A percentile compares a stretch with the other conserved stretches of the same genome.
Conservation (phyloP, 2,329 filamentous ascomycete species). For the Helotiales sp. region DNA sequence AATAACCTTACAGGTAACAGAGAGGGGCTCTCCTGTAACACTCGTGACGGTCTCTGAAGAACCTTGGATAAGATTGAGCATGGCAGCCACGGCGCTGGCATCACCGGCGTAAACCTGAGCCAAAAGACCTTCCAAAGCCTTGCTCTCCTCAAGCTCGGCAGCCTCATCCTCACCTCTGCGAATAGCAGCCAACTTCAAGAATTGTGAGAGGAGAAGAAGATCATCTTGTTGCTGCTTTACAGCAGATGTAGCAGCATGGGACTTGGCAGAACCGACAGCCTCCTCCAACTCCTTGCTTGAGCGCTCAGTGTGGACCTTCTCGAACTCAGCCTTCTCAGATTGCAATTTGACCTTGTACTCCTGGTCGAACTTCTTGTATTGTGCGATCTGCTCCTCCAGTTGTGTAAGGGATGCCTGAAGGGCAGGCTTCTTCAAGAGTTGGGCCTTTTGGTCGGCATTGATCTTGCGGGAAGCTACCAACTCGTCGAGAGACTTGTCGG, state of each 20-base stretch:
- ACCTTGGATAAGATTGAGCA: constrained; percentile 78
- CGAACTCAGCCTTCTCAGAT: constrained; percentile 63
- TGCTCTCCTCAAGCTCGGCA: constrained; percentile 70
- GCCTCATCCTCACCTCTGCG: constrained; percentile 72
- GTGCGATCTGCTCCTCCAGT: constrained; percentile 73
- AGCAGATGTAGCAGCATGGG: constrained; percentile 55
- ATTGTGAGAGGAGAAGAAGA: constrained; percentile 76
- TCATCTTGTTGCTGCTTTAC: constrained; percentile 64
- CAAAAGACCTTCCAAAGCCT: constrained; percentile 80
- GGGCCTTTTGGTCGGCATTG: constrained; percentile 80
- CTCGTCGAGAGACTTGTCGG: constrained; percentile 73
- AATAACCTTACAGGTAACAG: constrained; percentile 71
- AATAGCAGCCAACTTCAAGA: constrained; percentile 78
- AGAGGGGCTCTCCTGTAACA: constrained; percentile 66
- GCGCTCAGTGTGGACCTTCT: constrained; percentile 60
- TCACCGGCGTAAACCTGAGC: constrained; percentile 81
- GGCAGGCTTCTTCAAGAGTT: constrained; percentile 76
- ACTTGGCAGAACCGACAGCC: constrained; percentile 56
- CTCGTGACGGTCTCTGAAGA: constrained; percentile 68
- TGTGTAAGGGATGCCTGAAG: constrained; percentile 71
- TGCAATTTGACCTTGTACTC: constrained; percentile 69
- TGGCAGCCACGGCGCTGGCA: constrained; percentile 72
- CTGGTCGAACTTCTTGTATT: constrained; percentile 76
- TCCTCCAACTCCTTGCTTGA: constrained; percentile 53
- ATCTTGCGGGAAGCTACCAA: constrained; percentile 74